Percentiles rank a stretch among this genome's conserved stretches.
phyloP scores from a whole-genome alignment of 768 basidiomycete genomes.

The Tephrocybe sp. region DNA sequence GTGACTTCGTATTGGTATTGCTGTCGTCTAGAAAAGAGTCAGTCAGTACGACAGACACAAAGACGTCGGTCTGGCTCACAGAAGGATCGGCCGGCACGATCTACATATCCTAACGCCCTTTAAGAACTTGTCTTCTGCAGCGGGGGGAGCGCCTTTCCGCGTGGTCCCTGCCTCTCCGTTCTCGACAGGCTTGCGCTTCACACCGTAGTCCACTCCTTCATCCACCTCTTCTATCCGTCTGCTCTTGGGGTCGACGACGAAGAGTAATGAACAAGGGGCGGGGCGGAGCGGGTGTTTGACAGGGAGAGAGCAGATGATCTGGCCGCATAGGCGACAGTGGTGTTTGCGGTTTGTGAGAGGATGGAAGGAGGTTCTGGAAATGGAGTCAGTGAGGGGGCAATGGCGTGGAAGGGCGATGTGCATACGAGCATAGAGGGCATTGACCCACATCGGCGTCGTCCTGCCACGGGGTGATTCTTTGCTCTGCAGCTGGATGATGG shows the following conservation, averaged over 20 bases:
- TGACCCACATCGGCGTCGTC: constrained; percentile 72
- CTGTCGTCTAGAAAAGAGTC: constrained; percentile 53
- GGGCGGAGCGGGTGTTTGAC: constrained; percentile 69
- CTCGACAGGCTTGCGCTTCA: constrained; percentile 46
- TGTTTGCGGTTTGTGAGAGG: constrained; percentile 92
- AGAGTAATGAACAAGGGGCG: constrained; percentile 73
- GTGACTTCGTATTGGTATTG: constrained; percentile 72
- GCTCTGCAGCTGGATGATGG: constrained; percentile 65
- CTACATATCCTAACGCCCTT: constrained; percentile 88
- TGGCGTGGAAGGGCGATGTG: constrained; percentile 3
- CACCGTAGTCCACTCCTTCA: constrained; percentile 84
- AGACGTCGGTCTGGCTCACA: constrained; percentile 48
- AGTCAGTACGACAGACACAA: constrained; percentile 1
- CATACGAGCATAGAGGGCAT: constrained; percentile 86
- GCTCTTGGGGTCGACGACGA: constrained; percentile 81
- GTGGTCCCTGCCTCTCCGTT: constrained; percentile 27
- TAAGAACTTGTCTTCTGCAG: constrained; percentile 80
- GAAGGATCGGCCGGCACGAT: constrained; percentile 75
- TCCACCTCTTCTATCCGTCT: constrained; percentile 81
- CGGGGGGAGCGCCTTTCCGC: constrained; percentile 39
- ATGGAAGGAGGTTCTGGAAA: constrained; percentile 69
- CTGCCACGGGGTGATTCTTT: constrained; percentile 94
- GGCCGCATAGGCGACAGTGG: constrained; percentile 92
- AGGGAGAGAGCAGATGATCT: constrained; percentile 88
- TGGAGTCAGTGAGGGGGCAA: not conserved